Conservation (phyloP, 257 asterid species). For the Misopates orontium region DNA sequence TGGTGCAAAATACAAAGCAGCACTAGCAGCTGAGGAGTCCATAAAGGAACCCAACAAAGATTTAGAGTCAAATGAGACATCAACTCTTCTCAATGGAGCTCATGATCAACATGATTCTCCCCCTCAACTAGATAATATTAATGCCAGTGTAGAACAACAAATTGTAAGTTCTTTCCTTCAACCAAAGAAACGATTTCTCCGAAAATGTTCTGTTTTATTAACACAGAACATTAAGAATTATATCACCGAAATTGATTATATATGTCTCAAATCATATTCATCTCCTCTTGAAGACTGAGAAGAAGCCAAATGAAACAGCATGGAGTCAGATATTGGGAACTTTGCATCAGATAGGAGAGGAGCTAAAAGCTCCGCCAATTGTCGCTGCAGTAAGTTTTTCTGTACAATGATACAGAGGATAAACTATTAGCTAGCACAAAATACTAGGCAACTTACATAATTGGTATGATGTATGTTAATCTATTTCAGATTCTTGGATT, state of each 20-base stretch:
- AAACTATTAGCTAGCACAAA: no score
- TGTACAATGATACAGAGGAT: no score
- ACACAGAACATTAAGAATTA: no score
- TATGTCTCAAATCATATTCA: neutral
- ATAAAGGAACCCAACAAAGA: conserved; percentile 52
- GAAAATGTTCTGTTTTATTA: no score
- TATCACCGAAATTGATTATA: neutral
- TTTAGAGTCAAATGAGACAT: conserved; percentile 51
- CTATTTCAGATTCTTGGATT: conserved; percentile 61
- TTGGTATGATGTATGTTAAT: neutral
- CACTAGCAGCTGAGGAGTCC: conserved; percentile 28
- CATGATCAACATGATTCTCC: no score
- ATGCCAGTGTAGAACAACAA: conserved; percentile 10
- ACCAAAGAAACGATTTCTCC: neutral
- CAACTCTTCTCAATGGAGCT: conserved; percentile 44
- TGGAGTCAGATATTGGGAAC: conserved; percentile 34
- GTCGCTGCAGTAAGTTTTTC: conserved; percentile 58
- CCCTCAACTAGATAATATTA: conserved; percentile 16
- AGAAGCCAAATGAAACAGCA: conserved; percentile 21
- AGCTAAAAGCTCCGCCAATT: conserved; percentile 75
- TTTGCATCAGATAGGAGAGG: conserved; percentile 53
- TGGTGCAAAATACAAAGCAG: conserved; percentile 36
- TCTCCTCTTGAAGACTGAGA: conserved; percentile 20
- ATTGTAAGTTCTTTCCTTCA: conserved; percentile 32
- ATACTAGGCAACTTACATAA: no score